Base-by-base conservation (phyloP, 805 yeast genomes). In the Saccharomycopsis sp. region DNA sequence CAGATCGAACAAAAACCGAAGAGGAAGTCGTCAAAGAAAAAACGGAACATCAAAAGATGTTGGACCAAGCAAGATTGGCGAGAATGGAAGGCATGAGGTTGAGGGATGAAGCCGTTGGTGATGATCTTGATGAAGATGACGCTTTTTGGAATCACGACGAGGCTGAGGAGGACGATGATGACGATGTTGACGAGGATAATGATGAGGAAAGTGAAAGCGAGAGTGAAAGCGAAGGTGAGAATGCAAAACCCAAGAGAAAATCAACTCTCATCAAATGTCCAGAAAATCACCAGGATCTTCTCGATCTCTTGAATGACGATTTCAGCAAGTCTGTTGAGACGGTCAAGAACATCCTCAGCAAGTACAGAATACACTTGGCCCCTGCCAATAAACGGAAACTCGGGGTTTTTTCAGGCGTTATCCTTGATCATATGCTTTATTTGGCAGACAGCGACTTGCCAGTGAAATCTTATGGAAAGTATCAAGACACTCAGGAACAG, bases 331-430 rank as follows among this genome's bases (percentile, higher is more conserved):
- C 73, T 23, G 73, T 74, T 13, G 56, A 60, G 2, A 60, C 69
- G 20, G 65, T 84, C 20, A 69, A 71, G 38, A 68, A 70, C 42
- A 69, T 87, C 31, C 60, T 83, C 42, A 68, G 68, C 38, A 55
- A 65, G 0, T 76, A 79, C 58, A 85, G 82, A 48, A 95, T 96
- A 10, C 75, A 79, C 48, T 65, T 83, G 39, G 86, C 83, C 2
- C 72, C 67, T 41, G 96, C 95, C 2, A 87, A 89, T 58, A 86
- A 84, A 54, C 82, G 77, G 45, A 78, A 72, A 52, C 61, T 83
- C 49, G 82, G 79, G 18, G 54, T 50, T 2, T 80, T 88, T 53
- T 70, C 82, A 1, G 67, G 71, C 3, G 71, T 83, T 7, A 50
- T 87, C 10, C 65, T 83, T 46, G 73, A 77, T 49, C 86, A 83